A percentile compares a stretch with the other conserved stretches of the same genome.
Evolutionary conservation across 345 rosid species (phyloP).

Genomic region (Populus tremula): DNA sequence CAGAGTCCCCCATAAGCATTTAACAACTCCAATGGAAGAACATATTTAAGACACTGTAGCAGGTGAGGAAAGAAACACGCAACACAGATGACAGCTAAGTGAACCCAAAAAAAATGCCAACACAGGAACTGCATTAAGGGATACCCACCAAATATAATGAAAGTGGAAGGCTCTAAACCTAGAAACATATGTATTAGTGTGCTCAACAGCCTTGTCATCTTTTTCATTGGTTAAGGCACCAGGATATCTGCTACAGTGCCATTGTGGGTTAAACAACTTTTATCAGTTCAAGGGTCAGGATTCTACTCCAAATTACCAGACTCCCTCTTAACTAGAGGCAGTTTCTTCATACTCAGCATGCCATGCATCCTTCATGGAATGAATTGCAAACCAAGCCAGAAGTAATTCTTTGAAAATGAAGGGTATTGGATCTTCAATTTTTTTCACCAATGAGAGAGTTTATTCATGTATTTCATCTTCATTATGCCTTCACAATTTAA

Average conservation of each 20-base stretch:
- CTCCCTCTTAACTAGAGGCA: background rate
- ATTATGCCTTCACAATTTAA: background rate
- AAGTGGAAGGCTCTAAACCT: constrained; percentile 4
- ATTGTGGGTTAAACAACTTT: background rate
- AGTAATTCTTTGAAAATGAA: background rate
- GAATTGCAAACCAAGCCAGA: background rate
- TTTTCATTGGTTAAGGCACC: background rate
- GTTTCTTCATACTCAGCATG: background rate
- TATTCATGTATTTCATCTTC: background rate
- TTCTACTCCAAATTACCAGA: background rate
- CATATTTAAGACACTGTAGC: background rate
- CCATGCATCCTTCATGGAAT: constrained; percentile 1
- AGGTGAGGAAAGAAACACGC: background rate
- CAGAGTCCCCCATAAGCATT: constrained; percentile 1
- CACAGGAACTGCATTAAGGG: background rate
- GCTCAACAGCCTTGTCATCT: constrained; percentile 4
- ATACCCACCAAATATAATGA: constrained; percentile 1
- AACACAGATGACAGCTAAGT: background rate
- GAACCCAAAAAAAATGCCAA: constrained; percentile 7
- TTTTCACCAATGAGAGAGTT: background rate
- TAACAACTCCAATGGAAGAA: constrained; percentile 1
- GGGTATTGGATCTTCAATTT: background rate
- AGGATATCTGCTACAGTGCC: background rate
- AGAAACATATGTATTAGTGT: constrained; percentile 1
- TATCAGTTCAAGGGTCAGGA: constrained; percentile 1